These are phyloP conservation scores for Talaromyces sp. DNA, from an alignment of 2,329 filamentous ascomycete species.

Conservation along the genomic window DNA sequence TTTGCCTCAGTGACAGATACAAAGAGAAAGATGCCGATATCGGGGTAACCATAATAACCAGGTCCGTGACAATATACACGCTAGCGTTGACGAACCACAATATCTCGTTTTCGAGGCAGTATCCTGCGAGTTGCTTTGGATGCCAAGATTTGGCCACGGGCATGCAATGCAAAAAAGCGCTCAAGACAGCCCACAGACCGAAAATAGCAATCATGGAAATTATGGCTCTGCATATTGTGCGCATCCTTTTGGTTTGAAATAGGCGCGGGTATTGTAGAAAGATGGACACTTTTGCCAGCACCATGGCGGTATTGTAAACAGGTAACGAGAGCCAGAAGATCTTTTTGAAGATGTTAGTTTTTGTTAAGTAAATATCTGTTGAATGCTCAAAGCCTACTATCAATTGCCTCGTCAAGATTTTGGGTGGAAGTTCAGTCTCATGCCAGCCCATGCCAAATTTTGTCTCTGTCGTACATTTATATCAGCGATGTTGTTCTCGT, in stretches of 20 bases:
- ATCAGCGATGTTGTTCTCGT: not conserved
- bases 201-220: conserved; percentile 29
- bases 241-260: conserved; percentile 32
- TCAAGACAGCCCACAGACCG: conserved; percentile 30
- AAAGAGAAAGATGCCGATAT: conserved; percentile 38
- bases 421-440: conserved; percentile 22
- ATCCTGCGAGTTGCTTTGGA: conserved; percentile 17
- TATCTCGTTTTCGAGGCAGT: conserved; percentile 33
- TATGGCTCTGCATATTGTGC: conserved; percentile 33
- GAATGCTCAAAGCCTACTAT: conserved; percentile 18
- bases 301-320: conserved; percentile 32
- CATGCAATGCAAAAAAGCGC: conserved; percentile 31
- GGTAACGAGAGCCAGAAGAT: conserved; percentile 35
- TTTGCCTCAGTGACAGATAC: conserved; percentile 39
- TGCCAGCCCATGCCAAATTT: conserved; percentile 33
- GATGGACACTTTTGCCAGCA: conserved; percentile 43
- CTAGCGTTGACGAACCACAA: conserved; percentile 42
- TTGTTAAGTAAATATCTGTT: not conserved
- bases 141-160: conserved; percentile 34
- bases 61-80: conserved; percentile 41
- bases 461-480: conserved; percentile 15
- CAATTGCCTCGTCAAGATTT: conserved; percentile 25
- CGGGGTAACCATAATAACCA: conserved; percentile 40
- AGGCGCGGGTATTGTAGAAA: conserved; percentile 46
- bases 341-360: conserved; percentile 13